These are phyloP conservation scores for Paspalum vaginatum DNA, from an alignment of 176 grass and related monocot species.

Conservation along the genomic window DNA sequence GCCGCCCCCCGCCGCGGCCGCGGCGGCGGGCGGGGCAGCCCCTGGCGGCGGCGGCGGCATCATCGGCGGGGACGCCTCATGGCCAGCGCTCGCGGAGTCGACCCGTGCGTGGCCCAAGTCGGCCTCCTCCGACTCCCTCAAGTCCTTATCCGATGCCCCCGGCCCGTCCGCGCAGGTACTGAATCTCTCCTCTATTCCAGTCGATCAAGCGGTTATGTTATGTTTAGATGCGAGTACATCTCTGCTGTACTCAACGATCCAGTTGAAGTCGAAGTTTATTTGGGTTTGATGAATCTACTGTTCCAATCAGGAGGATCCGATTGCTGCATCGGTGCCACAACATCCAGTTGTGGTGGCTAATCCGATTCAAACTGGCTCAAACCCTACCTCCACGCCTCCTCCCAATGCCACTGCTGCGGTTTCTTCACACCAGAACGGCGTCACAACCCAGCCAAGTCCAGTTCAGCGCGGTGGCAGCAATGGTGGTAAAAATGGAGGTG, in stretches of 20 bases:
- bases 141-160: slow-evolving; percentile 54
- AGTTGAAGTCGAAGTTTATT: neutral
- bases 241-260: neutral
- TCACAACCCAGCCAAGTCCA: slow-evolving; percentile 39
- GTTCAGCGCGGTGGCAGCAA: slow-evolving; percentile 19
- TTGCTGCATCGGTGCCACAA: slow-evolving; percentile 3
- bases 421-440: slow-evolving; percentile 13
- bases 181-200: slow-evolving; percentile 38
- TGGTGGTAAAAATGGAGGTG: slow-evolving; percentile 31
- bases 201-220: neutral
- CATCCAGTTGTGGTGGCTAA: slow-evolving; percentile 14
- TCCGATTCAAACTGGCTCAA: slow-evolving; percentile 43
- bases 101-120: slow-evolving; percentile 43
- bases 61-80: slow-evolving; percentile 52
- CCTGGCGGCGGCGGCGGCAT: slow-evolving; percentile 31
- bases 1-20: neutral
- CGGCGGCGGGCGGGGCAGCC: neutral
- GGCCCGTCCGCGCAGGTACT: slow-evolving; percentile 52
- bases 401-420: neutral
- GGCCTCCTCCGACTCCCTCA: slow-evolving; percentile 61
- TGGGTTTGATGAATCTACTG: slow-evolving; percentile 40
- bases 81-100: slow-evolving; percentile 59
- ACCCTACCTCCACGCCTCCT: slow-evolving; percentile 43
- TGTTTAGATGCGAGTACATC: neutral
- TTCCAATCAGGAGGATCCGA: slow-evolving; percentile 51